Conservation (phyloP, 164 flowering plant species). For the Aristolochia fimbriata region DNA sequence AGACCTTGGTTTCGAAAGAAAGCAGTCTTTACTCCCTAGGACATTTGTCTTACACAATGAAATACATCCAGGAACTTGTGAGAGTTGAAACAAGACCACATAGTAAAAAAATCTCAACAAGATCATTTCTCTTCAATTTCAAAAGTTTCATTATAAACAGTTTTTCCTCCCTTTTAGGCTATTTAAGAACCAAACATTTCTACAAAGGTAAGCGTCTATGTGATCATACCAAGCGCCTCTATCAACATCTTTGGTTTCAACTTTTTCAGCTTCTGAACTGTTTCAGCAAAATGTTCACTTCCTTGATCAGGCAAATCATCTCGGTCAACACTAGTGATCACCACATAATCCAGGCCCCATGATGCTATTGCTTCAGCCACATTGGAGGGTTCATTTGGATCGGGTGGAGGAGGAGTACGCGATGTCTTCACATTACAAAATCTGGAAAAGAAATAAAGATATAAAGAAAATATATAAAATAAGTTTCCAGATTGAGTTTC, state of each 20-base stretch:
- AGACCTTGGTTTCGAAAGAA: no score
- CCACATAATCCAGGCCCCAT: slow-evolving; percentile 97
- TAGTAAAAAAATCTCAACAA: no score
- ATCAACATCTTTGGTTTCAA: slow-evolving; percentile 78
- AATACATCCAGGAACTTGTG: no score
- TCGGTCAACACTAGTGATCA: slow-evolving; percentile 92
- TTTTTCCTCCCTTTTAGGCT: no score
- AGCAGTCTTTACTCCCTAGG: no score
- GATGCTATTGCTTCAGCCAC: slow-evolving; percentile 98
- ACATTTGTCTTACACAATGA: no score
- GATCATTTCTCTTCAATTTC: no score
- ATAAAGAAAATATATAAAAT: neutral
- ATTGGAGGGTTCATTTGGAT: slow-evolving; percentile 84
- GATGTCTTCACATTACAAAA: slow-evolving; percentile 99
- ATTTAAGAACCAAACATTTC: no score
- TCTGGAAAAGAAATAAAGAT: slow-evolving; percentile 23
- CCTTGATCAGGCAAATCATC: slow-evolving; percentile 98
- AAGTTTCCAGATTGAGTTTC: no score
- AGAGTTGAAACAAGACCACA: no score
- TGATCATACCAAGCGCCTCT: slow-evolving; percentile 82
- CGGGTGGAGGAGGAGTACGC: slow-evolving; percentile 92
- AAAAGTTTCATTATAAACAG: no score
- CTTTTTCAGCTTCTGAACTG: slow-evolving; percentile 71
- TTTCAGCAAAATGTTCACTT: slow-evolving; percentile 91
- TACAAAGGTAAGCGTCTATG: no score